Evolutionary conservation across 495 filamentous ascomycete genomes (phyloP), one percentile per base, ranked within the genome.

Genomic region (Aspergillus biplanus): DNA sequence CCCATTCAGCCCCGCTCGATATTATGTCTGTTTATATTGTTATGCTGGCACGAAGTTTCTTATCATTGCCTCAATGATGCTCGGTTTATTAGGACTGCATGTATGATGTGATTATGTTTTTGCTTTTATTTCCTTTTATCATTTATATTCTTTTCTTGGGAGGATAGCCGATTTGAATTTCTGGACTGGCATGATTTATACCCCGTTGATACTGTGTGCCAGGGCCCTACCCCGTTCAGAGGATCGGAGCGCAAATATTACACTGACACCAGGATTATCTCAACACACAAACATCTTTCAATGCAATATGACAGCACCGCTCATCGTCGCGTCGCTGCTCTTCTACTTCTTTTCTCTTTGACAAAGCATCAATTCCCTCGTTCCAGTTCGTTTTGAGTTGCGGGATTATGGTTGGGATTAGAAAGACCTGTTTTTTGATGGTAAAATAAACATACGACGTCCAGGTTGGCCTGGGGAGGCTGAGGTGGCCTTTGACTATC

Each of bases 21-120:
- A 48, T 67, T 65, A 73, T 71, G 72, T 71, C 64, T 75, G 70
- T 78, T 72, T 73, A 75, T 78, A 80, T 69, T 69, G 65, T 70
- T 72, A 73, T 67, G 71, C 70, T 72, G 70, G 70, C 68, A 78
- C 70, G 77, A 77, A 68, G 66, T 67, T 65, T 66, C 32, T 56
- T 67, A 59, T 64, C 56, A 66, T 61, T 63, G 46, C 63, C 58
- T 44, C 58, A 52, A 58, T 69, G 64, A 69, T 67, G 55, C 48
- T 72, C 55, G 57, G 35, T 59, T 63, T 67, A 42, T 64, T 62
- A 64, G 70, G 59, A 65, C 66, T 68, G 71, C 64, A 69, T 74
- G 65, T 71, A 68, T 68, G 71, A 70, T 64, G 70, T 67, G 65
- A 62, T 68, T 70, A 70, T 71, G 58, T 63, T 62, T 56, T 46